A percentile compares a stretch with the other conserved stretches of the same genome.
Evolutionary conservation across 139 green algal species (phyloP).

Genomic region (Dunaliella sp.): DNA sequence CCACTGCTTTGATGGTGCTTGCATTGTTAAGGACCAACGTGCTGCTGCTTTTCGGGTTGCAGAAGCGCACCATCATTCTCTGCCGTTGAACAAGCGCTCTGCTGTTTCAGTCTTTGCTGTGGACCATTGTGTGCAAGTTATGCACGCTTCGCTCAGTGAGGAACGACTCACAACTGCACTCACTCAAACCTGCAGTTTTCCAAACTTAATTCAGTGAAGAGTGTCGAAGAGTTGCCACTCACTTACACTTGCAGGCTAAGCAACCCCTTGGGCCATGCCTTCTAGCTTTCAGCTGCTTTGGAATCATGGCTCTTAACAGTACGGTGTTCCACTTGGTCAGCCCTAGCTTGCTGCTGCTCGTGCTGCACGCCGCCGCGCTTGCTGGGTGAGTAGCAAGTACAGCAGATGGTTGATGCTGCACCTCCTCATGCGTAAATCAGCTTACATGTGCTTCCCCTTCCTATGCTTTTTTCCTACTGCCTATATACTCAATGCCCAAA

Average conservation of each 20-base stretch:
- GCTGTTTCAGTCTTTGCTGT: neutral
- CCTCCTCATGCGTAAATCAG: no score
- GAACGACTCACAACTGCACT: no score
- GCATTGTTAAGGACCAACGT: no score
- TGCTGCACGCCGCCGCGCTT: conserved; percentile 15
- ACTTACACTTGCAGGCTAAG: neutral
- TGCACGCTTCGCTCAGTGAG: no score
- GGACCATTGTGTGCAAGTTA: neutral
- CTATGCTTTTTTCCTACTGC: no score
- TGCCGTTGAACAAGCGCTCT: neutral
- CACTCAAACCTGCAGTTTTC: neutral
- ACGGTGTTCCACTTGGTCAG: neutral
- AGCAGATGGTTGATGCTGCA: neutral
- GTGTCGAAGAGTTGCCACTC: no score
- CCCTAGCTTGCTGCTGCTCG: neutral
- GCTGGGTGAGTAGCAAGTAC: conserved; percentile 20
- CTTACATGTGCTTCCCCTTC: no score
- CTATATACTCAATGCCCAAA: neutral
- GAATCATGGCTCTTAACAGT: neutral
- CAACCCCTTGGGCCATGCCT: neutral
- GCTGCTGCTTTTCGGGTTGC: no score
- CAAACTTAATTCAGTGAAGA: neutral
- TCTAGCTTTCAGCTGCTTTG: neutral
- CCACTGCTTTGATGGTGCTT: no score
- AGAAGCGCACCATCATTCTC: neutral